Evolutionary conservation across 148 eudicot genomes (phyloP).

Genomic region (Drosera capensis): DNA sequence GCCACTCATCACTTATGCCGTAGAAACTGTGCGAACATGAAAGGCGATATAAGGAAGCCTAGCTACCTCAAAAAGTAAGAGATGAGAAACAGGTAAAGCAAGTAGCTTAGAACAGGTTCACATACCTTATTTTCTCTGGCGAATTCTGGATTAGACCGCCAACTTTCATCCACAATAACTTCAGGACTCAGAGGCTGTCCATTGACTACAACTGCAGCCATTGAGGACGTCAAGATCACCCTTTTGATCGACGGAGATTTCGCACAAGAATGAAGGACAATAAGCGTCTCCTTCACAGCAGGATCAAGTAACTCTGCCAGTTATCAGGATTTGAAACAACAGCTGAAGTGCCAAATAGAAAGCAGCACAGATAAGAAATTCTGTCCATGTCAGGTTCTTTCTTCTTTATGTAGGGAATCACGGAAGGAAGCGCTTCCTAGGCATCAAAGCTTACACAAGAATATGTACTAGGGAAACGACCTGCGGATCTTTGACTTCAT

Average conservation of each 20-base stretch:
- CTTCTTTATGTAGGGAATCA: too few species aligned
- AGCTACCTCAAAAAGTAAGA: too few species aligned
- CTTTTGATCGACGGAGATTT: constrained; percentile 24
- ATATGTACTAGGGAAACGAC: constrained; percentile 1
- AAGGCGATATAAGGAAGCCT: too few species aligned
- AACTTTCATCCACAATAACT: neutral
- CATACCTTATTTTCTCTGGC: neutral
- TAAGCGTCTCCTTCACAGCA: too few species aligned
- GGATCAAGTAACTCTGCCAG: constrained; percentile 38
- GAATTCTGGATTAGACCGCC: constrained; percentile 5
- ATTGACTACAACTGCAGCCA: constrained; percentile 11
- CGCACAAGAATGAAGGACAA: too few species aligned
- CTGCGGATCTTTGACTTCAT: constrained; percentile 7
- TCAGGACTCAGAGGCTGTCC: constrained; percentile 11
- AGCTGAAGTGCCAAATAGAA: neutral
- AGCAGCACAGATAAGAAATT: too few species aligned
- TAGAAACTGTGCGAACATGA: too few species aligned
- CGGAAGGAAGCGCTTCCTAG: too few species aligned
- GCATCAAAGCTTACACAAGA: neutral
- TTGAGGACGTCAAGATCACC: constrained; percentile 36
- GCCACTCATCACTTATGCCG: too few species aligned
- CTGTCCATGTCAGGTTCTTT: too few species aligned
- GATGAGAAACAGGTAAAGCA: too few species aligned
- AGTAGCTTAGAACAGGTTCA: too few species aligned
- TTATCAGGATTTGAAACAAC: constrained; percentile 6